Evolutionary conservation across 495 filamentous ascomycete genomes (phyloP), one percentile per base, ranked within the genome.

Genomic region (Penicillium longicatenatum): DNA sequence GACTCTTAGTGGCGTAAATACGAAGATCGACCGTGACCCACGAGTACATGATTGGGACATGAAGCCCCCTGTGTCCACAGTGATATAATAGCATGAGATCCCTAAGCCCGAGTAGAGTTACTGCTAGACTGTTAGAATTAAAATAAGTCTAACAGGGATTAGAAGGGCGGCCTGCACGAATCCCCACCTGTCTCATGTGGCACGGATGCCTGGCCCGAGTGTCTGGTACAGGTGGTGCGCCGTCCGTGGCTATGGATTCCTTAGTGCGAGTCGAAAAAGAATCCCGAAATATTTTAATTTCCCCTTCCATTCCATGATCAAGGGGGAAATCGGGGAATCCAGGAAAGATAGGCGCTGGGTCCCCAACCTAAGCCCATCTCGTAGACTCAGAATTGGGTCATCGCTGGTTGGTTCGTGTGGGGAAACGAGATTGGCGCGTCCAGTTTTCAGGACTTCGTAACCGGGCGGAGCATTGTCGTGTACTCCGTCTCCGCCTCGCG

Each of bases 211-310:
- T 55, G 53, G 62, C 52, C 65, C 65, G 65, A 65, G 59, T 56
- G 54, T 60, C 59, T 68, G 62, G 65, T 61, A 63, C 57, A 54
- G 37, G 59, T 30, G 55, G 59, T 60, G 57, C 51, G 53, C 57
- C 47, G 58, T 61, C 58, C 62, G 55, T 64, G 55, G 58, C 55
- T 55, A 55, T 64, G 61, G 65, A 39, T 55, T 57, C 17, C 17
- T 53, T 58, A 56, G 54, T 48, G 24, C 35, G 50, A 51, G 43
- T 48, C 56, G 57, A 50, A 55, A n/a, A n/a, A n/a, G n/a, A n/a
- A n/a, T n/a, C n/a, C n/a, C n/a, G n/a, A n/a, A n/a, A n/a, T n/a
- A n/a, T n/a, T n/a, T n/a, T 37, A 37, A 37, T 31, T 31, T 4
- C 29, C 29, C 6, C 10, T 31, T 4, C 29, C 1, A 6, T 31